Base-by-base conservation (phyloP, 257 asterid species). In the Gentiana macrophylla region DNA sequence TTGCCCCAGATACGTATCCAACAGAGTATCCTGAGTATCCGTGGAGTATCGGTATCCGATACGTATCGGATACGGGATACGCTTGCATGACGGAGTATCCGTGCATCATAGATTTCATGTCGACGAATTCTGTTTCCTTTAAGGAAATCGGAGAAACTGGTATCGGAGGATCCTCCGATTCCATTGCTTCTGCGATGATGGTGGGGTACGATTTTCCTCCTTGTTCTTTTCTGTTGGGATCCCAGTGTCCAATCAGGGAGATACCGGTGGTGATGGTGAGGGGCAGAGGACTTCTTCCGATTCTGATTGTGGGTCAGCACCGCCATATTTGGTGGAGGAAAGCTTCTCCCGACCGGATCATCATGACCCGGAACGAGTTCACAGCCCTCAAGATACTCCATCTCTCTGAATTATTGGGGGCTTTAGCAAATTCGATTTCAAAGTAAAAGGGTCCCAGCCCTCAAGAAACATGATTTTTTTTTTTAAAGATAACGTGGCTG, bases 331-430 rank as follows among this genome's bases (percentile, higher is more conserved):
- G 47, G 80, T 77, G 1, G 91, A 74, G 73, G 74, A 78, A n/a
- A 82, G 65, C 71, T 73, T 70, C 15, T 78, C 56, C 4, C 74
- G 67, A 5, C 61, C 72, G 58, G 77, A 34, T 13, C 37, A 49
- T 76, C 80, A 48, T 72, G 75, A 9, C 79, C 86, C 15, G 94
- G 72, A 58, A 89, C 75, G 24, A 89, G 63, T 67, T 86, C 95
- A 95, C 97, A 89, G 54, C 80, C 94, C 48, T 89, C 77, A 34
- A 84, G 76, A 64, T 81, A 93, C 84, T 62, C 71, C 60, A 56
- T 32, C 56, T 37, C 35, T 33, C 24, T 15, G 24, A 15, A 15
- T 15, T 15, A 15, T 15, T 15, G 0, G 24, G 24, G 24, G 24
- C 24, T 0, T 15, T 15, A 15, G 24, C 24, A 15, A 15, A 15